phyloP scores from a whole-genome alignment of 805 yeast species.

The Suhomyces xylopsoci region DNA sequence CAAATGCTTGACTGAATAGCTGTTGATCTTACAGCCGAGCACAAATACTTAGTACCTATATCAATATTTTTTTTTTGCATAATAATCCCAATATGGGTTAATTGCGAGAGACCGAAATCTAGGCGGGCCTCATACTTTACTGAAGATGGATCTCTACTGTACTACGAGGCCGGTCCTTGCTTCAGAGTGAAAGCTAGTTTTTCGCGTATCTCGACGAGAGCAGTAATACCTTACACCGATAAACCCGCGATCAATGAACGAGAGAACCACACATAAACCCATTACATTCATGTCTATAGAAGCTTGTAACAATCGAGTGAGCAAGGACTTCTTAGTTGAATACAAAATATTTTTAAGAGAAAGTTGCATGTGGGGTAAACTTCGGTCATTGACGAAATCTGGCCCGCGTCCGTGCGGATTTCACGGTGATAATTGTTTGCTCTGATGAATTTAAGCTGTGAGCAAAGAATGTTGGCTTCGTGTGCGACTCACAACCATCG shows the following conservation, averaged over 20 bases:
- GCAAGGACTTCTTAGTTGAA: not conserved
- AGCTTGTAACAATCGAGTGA: not conserved
- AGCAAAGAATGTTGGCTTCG: not conserved
- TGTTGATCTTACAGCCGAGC: not conserved
- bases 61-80: not conserved
- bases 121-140: not conserved
- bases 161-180: not conserved
- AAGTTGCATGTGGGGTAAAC: not conserved
- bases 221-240: not conserved
- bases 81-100: not conserved
- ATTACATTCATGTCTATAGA: not conserved
- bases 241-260: not conserved
- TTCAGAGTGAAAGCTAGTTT: not conserved
- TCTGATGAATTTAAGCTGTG: not conserved
- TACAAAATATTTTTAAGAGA: not conserved
- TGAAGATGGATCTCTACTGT: not conserved
- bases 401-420: not conserved
- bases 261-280: not conserved
- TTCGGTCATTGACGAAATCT: not conserved
- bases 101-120: not conserved
- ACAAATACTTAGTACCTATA: not conserved
- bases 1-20: not conserved
- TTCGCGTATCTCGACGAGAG: not conserved
- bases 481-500: not conserved
- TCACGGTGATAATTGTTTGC: not conserved